Conservation (phyloP, 73 alveolate genomes). For the Uronychia setigera region DNA sequence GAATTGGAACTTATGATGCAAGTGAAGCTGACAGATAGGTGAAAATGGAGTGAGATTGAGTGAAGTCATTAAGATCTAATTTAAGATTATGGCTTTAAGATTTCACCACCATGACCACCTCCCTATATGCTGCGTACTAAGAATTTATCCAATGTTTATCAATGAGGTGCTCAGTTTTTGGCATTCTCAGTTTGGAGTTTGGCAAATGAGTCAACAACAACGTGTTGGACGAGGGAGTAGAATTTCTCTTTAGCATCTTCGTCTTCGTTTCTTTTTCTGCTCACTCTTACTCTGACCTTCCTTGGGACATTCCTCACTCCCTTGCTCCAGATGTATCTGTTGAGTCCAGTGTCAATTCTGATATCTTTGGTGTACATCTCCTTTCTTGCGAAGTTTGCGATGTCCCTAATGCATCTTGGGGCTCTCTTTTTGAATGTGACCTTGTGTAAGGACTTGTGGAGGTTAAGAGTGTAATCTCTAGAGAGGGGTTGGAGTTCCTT, state of each 20-base stretch:
- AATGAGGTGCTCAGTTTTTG: constrained; percentile 11
- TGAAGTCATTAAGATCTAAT: too few relatives aligned
- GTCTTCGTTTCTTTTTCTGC: constrained; percentile 92
- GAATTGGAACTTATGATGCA: too few relatives aligned
- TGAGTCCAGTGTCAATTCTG: constrained; percentile 92
- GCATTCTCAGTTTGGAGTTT: constrained; percentile 89
- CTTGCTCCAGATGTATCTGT: constrained; percentile 92
- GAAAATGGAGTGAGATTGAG: too few relatives aligned
- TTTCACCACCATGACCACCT: too few relatives aligned
- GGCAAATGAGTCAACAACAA: constrained; percentile 88
- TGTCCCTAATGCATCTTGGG: constrained; percentile 92
- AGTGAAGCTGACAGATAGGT: too few relatives aligned
- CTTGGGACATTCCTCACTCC: constrained; percentile 96
- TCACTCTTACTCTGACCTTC: constrained; percentile 90
- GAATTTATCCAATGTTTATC: too few relatives aligned
- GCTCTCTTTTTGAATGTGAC: constrained; percentile 94
- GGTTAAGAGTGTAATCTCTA: constrained; percentile 90
- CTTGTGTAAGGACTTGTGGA: constrained; percentile 92
- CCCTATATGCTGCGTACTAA: too few relatives aligned
- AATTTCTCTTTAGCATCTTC: constrained; percentile 88
- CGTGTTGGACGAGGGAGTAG: constrained; percentile 93
- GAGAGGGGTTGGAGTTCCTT: constrained; percentile 78
- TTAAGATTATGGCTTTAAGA: too few relatives aligned
- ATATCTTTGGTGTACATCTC: constrained; percentile 95
- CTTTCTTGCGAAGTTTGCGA: constrained; percentile 83